These are phyloP conservation scores for Pleurotus eryngii DNA, from an alignment of 768 basidiomycete species.

Conservation along the genomic window DNA sequence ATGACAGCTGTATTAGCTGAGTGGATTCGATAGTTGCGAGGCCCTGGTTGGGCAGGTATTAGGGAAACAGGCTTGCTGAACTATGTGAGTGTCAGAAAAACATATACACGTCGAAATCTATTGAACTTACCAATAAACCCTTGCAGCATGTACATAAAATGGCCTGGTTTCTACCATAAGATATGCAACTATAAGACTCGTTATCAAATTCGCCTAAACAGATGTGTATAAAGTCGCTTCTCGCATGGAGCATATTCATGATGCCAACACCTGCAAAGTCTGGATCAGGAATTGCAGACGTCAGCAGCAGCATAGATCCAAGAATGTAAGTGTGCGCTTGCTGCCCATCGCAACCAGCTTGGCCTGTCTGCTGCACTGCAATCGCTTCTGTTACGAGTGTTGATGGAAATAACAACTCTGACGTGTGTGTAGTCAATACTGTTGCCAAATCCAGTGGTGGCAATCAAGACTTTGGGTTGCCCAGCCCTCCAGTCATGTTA, in stretches of 20 bases:
- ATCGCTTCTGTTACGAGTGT: neutral
- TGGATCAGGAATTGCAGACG: neutral
- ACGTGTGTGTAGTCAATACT: slow-evolving; percentile 1
- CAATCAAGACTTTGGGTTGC: neutral
- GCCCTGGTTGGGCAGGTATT: too few relatives aligned
- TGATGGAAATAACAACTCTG: neutral
- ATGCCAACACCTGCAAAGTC: neutral
- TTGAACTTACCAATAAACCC: too few relatives aligned
- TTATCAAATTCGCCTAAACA: neutral
- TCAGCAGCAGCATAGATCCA: neutral
- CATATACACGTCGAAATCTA: too few relatives aligned
- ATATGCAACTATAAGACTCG: neutral
- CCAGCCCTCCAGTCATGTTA: slow-evolving; percentile 1
- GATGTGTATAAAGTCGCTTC: neutral
- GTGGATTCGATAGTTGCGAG: too few relatives aligned
- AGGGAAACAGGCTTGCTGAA: too few relatives aligned
- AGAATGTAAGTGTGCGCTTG: neutral
- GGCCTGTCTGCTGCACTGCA: slow-evolving; percentile 1
- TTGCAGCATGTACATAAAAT: too few relatives aligned
- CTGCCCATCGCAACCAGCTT: neutral
- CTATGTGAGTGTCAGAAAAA: too few relatives aligned
- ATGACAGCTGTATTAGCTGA: too few relatives aligned
- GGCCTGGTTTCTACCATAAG: too few relatives aligned
- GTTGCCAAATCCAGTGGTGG: slow-evolving; percentile 9
- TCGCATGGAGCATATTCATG: neutral